Evolutionary conservation across 2,329 filamentous ascomycete species (phyloP), one percentile per base, ranked within the genome.

Genomic region (Penicillium sp.): DNA sequence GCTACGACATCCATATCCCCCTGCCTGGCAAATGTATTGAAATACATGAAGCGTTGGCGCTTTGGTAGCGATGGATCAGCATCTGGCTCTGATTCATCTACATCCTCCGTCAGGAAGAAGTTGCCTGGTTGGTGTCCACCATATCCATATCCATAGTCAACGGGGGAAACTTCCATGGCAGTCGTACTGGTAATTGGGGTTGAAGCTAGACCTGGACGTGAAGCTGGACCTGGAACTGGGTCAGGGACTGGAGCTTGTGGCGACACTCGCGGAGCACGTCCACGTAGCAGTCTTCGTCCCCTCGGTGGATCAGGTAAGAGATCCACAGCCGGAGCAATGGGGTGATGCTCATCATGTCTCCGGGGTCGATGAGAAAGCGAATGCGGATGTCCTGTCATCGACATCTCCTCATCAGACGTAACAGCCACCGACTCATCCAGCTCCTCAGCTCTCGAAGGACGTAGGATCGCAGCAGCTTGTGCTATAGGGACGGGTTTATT

Each of bases 101-200:
- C 3, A 12, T 50, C 25, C 6, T 31, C 35, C 8, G 25, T 20
- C 2, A 50, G 23, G 35, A 42, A 51, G 41, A 51, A 51, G 11
- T 31, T 22, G 9, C 22, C 25, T 20, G 26, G 49, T 2, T 11
- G 18, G 23, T 31, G 27, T 8, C 33, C 44, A 9, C 22, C 43
- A 45, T 43, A 58, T 20, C 51, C 45, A 29, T 56, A 54, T 15
- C 49, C 46, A 40, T 49, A 49, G 2, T 49, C 31, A 1, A 22
- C 20, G 1, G 33, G n/a, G 0, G 33, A n/a, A 35, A 35, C 14
- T 14, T 35, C 31, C 14, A 15, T 15, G 15, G 15, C 3, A 6
- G n/a, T 4, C 6, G 15, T 35, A 35, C 31, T 35, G 4, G 15
- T 6, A n/a, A 1, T n/a, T 6, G 15, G 14, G 15, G 15, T 35